Evolutionary conservation across 2,329 filamentous ascomycete genomes (phyloP), one percentile per base, ranked within the genome.

Genomic region (Sporothrix variecibatus): DNA sequence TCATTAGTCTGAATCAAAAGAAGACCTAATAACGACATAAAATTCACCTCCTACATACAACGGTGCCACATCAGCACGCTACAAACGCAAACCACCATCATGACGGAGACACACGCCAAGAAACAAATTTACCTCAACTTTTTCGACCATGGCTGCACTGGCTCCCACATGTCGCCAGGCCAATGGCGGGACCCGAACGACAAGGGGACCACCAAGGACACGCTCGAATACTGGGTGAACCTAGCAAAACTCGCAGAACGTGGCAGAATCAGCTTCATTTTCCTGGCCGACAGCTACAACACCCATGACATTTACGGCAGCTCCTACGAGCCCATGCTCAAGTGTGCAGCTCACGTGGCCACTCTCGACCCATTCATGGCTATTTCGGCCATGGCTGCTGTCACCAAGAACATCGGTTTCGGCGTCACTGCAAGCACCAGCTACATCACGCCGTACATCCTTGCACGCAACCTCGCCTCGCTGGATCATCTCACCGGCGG

Each of bases 401-500:
- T 73, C n/a, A 75, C 74, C 1, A 53, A 75, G 56, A 72, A 71
- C 64, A 15, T 75, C 20, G 43, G 31, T 12, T 75, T 75, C 31
- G 74, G 26, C 20, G 58, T 75, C 7, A 75, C 74, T 20, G 40
- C 49, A 11, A 43, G 26, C 7, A 75, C 74, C 3, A 65, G 26
- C 15, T 75, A 65, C 34, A 17, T 46, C 11, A 46, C 56, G 23
- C 74, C 74, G 1, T 75, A 31, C 51, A 34, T 56, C 1, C 72
- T 75, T 20, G 74, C 74, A 9, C 72, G 72, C 23, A 12, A 60
- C 20, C 72, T 73, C 46, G 56, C 56, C 1, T 68, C 56, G 4
- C 58, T 75, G 23, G 74, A 75, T 67, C 74, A 75, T 38, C 7
- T 75, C 15, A 73, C 72, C 2, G 28, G 34, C 26, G 74, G 74